These are phyloP conservation scores for Blastobotrys proliferans DNA, from an alignment of 1,139 yeast species.

Conservation along the genomic window DNA sequence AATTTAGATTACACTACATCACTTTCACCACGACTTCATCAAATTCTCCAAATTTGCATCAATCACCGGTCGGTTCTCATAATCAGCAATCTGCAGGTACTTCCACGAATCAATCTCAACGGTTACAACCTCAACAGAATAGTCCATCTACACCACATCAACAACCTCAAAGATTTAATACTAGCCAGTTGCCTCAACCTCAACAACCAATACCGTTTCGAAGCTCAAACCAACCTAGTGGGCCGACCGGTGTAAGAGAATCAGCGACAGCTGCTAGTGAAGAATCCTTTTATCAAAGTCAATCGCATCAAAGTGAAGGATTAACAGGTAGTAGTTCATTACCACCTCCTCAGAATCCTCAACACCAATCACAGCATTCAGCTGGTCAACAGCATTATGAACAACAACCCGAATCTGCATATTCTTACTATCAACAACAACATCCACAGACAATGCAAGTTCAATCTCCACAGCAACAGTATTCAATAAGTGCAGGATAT, in stretches of 20 bases:
- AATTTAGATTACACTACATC: too few species aligned
- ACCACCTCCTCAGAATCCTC: background rate
- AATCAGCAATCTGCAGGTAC: background rate
- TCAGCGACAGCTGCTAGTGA: conserved; percentile 1
- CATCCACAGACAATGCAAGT: conserved; percentile 6
- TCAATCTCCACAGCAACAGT: conserved; percentile 9
- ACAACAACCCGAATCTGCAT: conserved; percentile 15
- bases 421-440: conserved; percentile 12
- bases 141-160: background rate
- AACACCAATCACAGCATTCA: conserved; percentile 3
- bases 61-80: conserved; percentile 9
- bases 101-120: background rate
- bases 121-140: background rate
- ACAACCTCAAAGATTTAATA: background rate
- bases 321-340: too few species aligned
- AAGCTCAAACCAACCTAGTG: background rate
- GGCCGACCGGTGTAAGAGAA: conserved; percentile 8
- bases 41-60: conserved; percentile 1
- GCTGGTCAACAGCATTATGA: conserved; percentile 7
- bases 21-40: conserved; percentile 7
- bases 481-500: background rate
- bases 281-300: background rate
- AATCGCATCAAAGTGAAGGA: background rate
- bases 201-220: background rate
- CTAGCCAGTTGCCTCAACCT: background rate